Conservation (phyloP, 2,329 filamentous ascomycete genomes). For the Lachnum nothofagi region DNA sequence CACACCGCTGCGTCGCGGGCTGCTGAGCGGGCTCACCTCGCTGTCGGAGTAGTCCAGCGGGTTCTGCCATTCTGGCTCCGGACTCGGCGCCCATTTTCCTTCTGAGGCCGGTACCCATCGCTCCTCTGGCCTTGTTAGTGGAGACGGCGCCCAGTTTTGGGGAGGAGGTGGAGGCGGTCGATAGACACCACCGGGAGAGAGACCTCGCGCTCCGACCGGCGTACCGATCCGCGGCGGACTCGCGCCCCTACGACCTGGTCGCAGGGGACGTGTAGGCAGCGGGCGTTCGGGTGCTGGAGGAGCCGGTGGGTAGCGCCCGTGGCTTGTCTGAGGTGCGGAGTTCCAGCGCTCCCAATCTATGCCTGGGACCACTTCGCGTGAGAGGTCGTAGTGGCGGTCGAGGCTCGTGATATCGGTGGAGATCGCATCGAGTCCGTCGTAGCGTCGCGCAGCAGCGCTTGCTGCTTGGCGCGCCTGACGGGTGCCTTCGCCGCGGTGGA, state of each 20-base stretch:
- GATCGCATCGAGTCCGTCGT: background rate
- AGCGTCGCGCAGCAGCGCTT: no score
- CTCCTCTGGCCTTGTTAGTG: no score
- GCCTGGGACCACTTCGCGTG: background rate
- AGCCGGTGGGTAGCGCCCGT: constrained; percentile 9
- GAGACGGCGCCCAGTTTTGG: no score
- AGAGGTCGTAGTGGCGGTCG: background rate
- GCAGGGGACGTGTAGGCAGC: constrained; percentile 1
- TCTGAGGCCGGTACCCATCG: no score
- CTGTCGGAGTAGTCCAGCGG: no score
- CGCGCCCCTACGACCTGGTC: background rate
- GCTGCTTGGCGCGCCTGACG: no score
- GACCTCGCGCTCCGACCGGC: no score
- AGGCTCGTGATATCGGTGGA: constrained; percentile 5
- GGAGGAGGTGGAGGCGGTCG: no score
- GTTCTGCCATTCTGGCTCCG: no score
- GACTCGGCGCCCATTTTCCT: no score
- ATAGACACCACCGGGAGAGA: no score
- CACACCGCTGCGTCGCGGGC: background rate
- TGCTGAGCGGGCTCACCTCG: background rate
- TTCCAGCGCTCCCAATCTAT: constrained; percentile 16
- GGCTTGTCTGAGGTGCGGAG: background rate
- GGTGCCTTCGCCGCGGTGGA: no score
- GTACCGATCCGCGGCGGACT: background rate
- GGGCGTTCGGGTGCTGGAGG: constrained; percentile 1